Evolutionary conservation across 495 filamentous ascomycete genomes (phyloP).

Genomic region (Collariella sp.): DNA sequence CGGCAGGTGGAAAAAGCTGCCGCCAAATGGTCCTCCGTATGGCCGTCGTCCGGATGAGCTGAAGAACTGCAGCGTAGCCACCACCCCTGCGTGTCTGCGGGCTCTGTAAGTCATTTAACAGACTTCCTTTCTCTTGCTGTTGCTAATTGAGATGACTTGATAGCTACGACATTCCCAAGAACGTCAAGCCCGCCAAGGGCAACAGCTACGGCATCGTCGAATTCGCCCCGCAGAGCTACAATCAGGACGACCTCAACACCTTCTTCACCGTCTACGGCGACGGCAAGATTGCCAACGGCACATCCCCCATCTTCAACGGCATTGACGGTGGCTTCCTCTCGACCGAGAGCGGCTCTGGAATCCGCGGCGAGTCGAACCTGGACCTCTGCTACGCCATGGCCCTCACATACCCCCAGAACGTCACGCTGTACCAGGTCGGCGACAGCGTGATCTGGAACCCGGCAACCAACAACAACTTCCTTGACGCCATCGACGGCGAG

Average conservation of each 20-base stretch:
- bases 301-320: background rate
- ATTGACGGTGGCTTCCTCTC: conserved; percentile 16
- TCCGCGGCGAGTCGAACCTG: conserved; percentile 22
- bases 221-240: conserved; percentile 31
- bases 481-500: conserved; percentile 48
- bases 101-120: conserved; percentile 20
- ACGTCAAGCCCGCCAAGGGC: conserved; percentile 11
- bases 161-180: conserved; percentile 16
- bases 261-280: background rate
- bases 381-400: conserved; percentile 26
- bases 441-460: conserved; percentile 44
- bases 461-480: conserved; percentile 43
- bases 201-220: conserved; percentile 32
- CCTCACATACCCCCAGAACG: conserved; percentile 48
- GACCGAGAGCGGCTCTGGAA: conserved; percentile 19
- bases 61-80: conserved; percentile 26
- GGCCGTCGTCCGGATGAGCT: conserved; percentile 3
- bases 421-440: conserved; percentile 49
- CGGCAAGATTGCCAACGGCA: background rate
- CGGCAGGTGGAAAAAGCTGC: conserved; percentile 4
- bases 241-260: conserved; percentile 23
- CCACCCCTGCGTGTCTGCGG: conserved; percentile 28
- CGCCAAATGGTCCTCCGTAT: background rate
- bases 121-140: background rate
- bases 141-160: background rate